Percentiles rank a stretch among this genome's conserved stretches.
Conservation (phyloP, 1,284 basidiomycete species). For the Puccinia horiana region DNA sequence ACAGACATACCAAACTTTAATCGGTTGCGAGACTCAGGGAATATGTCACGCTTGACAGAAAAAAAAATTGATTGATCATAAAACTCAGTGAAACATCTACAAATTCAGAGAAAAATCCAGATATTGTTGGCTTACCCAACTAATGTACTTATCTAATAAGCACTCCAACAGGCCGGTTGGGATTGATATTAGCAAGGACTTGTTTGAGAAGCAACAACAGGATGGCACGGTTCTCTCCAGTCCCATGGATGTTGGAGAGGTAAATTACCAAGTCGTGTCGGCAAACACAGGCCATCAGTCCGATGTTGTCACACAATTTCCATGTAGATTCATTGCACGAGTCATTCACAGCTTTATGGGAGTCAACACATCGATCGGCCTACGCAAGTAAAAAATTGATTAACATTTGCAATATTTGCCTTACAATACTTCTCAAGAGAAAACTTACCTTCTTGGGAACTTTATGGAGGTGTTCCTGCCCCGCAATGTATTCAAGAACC, state of each 20-base stretch:
- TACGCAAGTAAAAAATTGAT: background rate
- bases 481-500: background rate
- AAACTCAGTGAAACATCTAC: background rate
- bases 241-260: background rate
- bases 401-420: background rate
- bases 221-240: background rate
- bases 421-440: background rate
- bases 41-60: background rate
- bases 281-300: background rate
- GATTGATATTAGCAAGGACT: background rate
- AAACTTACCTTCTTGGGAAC: background rate
- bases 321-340: background rate
- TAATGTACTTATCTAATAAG: conserved; percentile 10
- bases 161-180: background rate
- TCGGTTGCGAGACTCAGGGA: background rate
- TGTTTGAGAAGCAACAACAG: background rate
- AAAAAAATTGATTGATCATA: background rate
- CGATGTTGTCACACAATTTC: conserved; percentile 4
- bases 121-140: background rate
- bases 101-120: background rate
- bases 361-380: background rate
- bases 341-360: conserved; percentile 4
- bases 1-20: conserved; percentile 15
- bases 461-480: background rate
- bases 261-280: background rate